Conservation (phyloP, 768 basidiomycete species). For the Boletellus emodensis region DNA sequence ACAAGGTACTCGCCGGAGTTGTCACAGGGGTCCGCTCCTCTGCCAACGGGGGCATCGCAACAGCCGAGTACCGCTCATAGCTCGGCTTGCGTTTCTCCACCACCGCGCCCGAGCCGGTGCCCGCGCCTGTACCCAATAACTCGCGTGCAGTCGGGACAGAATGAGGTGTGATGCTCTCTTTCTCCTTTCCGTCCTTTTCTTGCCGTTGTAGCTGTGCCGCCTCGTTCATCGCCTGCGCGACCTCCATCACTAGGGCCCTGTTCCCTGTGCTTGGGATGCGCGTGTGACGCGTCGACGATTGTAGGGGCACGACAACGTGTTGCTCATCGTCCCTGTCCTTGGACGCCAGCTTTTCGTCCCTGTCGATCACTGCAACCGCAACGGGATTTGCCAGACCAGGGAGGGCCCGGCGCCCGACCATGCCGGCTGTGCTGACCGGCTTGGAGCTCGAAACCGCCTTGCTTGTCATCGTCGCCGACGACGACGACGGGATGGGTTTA, state of each 20-base stretch:
- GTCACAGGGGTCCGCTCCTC: constrained; percentile 62
- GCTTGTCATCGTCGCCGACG: not conserved
- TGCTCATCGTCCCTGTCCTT: constrained; percentile 19
- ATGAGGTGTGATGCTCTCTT: not conserved
- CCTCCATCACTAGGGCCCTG: constrained; percentile 73
- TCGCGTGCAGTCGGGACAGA: constrained; percentile 1
- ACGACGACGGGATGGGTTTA: constrained; percentile 17
- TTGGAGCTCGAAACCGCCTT: constrained; percentile 9
- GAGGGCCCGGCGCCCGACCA: constrained; percentile 39
- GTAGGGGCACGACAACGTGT: constrained; percentile 11
- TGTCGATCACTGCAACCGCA: not conserved
- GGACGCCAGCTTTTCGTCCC: not conserved
- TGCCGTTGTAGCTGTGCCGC: constrained; percentile 19
- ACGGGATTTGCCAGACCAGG: constrained; percentile 35
- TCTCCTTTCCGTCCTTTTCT: not conserved
- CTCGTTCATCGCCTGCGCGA: constrained; percentile 58
- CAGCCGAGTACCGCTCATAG: constrained; percentile 61
- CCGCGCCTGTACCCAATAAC: constrained; percentile 10
- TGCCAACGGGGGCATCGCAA: constrained; percentile 58
- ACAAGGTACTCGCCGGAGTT: constrained; percentile 53
- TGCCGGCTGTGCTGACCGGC: constrained; percentile 18
- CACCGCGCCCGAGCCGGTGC: constrained; percentile 15
- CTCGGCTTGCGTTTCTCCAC: constrained; percentile 62
- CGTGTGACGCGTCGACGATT: constrained; percentile 40
- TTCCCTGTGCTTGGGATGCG: constrained; percentile 68